Percentiles rank a stretch among this genome's conserved stretches.
These are phyloP conservation scores for Daldinia vernicosa DNA, from an alignment of 495 filamentous ascomycete genomes.

Conservation along the genomic window DNA sequence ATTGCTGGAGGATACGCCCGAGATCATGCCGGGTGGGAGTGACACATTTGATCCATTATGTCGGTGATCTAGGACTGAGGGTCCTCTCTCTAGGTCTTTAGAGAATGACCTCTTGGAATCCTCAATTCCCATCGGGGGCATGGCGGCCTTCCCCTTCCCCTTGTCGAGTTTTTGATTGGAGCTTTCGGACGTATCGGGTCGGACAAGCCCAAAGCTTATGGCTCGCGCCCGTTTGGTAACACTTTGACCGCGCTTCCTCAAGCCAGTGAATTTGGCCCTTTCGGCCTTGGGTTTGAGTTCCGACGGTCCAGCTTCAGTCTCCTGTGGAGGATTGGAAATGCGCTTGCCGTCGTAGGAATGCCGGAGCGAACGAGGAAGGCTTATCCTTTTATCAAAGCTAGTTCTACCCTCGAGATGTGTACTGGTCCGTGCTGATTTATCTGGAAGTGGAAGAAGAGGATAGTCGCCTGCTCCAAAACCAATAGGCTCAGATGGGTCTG, in stretches of 20 bases:
- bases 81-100: slow-evolving; percentile 62
- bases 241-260: slow-evolving; percentile 47
- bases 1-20: slow-evolving; percentile 58
- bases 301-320: slow-evolving; percentile 44
- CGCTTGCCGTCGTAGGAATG: slow-evolving; percentile 61
- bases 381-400: slow-evolving; percentile 72
- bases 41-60: slow-evolving; percentile 52
- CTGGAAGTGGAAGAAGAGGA: slow-evolving; percentile 74
- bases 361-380: slow-evolving; percentile 67
- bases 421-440: slow-evolving; percentile 68
- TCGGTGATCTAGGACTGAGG: slow-evolving; percentile 44
- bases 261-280: slow-evolving; percentile 24
- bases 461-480: slow-evolving; percentile 65
- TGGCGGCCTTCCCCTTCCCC: slow-evolving; percentile 58
- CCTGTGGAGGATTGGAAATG: slow-evolving; percentile 46
- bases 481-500: slow-evolving; percentile 44
- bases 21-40: slow-evolving; percentile 56
- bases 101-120: slow-evolving; percentile 48
- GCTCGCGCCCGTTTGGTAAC: slow-evolving; percentile 44
- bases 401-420: slow-evolving; percentile 72
- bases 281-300: slow-evolving; percentile 48
- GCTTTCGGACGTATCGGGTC: slow-evolving; percentile 30
- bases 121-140: slow-evolving; percentile 47
- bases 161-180: slow-evolving; percentile 49
- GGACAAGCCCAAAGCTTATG: slow-evolving; percentile 49